Evolutionary conservation across 2,329 filamentous ascomycete genomes (phyloP).

Genomic region (Trichoderma sp.): DNA sequence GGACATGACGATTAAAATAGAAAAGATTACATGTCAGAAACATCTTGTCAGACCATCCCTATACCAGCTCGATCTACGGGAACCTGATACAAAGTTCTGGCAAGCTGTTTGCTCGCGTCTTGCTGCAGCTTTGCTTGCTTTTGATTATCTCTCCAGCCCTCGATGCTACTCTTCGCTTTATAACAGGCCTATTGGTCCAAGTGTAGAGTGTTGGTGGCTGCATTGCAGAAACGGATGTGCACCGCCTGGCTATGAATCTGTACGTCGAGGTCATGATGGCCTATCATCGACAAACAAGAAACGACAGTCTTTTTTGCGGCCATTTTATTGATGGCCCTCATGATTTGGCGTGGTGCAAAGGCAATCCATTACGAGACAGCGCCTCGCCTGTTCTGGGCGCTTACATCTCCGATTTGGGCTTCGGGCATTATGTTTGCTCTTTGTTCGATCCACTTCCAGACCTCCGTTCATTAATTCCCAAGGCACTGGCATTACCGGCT

Average conservation of each 20-base stretch:
- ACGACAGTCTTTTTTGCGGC: not conserved
- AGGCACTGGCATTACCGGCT: not conserved
- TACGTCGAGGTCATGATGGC: not conserved
- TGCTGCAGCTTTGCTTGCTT: not conserved
- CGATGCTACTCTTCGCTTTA: not conserved
- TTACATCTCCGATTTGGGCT: not conserved
- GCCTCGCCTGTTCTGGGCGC: not conserved
- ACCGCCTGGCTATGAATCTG: not conserved
- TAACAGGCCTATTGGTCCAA: not conserved
- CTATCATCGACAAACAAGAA: not conserved
- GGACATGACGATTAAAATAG: not conserved
- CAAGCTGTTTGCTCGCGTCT: not conserved
- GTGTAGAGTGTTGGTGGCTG: not conserved
- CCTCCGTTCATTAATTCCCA: not conserved
- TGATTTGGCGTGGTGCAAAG: not conserved
- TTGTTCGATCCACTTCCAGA: not conserved
- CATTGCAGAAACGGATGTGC: not conserved
- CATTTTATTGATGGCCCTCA: not conserved
- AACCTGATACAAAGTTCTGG: not conserved
- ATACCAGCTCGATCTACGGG: not conserved
- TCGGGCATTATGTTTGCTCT: not conserved
- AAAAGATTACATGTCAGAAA: not conserved
- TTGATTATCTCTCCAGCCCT: not conserved
- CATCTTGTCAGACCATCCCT: not conserved
- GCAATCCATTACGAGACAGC: not conserved